These are phyloP conservation scores for Trapa bicornis DNA, from an alignment of 345 rosid species.

Conservation along the genomic window DNA sequence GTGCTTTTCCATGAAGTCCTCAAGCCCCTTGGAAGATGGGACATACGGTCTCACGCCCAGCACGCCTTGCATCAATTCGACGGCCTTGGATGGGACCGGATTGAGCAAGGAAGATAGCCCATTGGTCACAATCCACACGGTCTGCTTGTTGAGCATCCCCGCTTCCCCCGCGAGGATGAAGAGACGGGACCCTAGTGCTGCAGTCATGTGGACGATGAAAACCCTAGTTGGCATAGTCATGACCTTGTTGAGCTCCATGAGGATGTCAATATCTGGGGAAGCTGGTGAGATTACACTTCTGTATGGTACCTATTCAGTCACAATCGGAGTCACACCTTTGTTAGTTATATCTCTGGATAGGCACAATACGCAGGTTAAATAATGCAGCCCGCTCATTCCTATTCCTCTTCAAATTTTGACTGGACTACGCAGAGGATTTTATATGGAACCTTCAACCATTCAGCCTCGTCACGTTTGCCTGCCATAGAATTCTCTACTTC, in stretches of 20 bases:
- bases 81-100: background rate
- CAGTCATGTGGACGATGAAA: slow-evolving; percentile 26
- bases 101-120: slow-evolving; percentile 9
- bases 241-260: slow-evolving; percentile 15
- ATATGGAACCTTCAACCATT: no score
- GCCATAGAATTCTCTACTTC: no score
- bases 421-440: no score
- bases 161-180: slow-evolving; percentile 14
- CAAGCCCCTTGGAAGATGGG: background rate
- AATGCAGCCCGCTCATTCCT: no score
- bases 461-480: no score
- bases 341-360: no score
- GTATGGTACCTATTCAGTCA: slow-evolving; percentile 7
- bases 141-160: slow-evolving; percentile 23
- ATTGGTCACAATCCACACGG: slow-evolving; percentile 29
- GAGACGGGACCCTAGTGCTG: slow-evolving; percentile 18
- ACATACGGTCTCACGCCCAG: slow-evolving; percentile 7
- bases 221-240: slow-evolving; percentile 24
- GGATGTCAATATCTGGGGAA: slow-evolving; percentile 12
- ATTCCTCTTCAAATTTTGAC: no score
- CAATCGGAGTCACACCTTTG: no score
- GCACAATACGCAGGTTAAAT: no score
- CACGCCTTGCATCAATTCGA: slow-evolving; percentile 10
- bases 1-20: background rate
- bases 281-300: slow-evolving; percentile 13